Percentiles rank a stretch among this genome's conserved stretches.
Conservation (phyloP, 2,329 filamentous ascomycete species). For the Diaporthe batatas region DNA sequence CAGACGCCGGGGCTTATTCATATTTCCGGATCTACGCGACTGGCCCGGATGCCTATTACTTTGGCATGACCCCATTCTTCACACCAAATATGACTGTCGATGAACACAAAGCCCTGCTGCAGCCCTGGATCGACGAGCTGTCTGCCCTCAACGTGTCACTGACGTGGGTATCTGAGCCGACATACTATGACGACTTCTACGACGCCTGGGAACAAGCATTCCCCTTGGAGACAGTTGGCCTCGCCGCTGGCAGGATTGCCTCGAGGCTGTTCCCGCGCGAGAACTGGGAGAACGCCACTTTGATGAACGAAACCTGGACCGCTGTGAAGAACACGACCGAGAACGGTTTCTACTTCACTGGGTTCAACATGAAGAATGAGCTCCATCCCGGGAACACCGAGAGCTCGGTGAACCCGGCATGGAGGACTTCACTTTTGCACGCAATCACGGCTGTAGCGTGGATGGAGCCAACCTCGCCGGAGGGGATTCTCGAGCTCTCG, state of each 20-base stretch:
- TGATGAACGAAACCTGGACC: slow-evolving; percentile 50
- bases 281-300: slow-evolving; percentile 46
- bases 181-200: slow-evolving; percentile 48
- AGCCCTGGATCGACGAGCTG: slow-evolving; percentile 60
- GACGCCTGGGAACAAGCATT: slow-evolving; percentile 48
- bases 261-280: slow-evolving; percentile 50
- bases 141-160: slow-evolving; percentile 50
- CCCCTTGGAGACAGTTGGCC: slow-evolving; percentile 47
- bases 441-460: slow-evolving; percentile 50
- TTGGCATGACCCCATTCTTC: slow-evolving; percentile 42
- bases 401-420: slow-evolving; percentile 63
- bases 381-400: slow-evolving; percentile 42
- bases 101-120: slow-evolving; percentile 31
- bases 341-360: slow-evolving; percentile 35
- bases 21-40: slow-evolving; percentile 46
- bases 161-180: slow-evolving; percentile 43
- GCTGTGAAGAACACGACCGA: slow-evolving; percentile 41
- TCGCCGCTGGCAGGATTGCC: slow-evolving; percentile 45
- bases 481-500: slow-evolving; percentile 20
- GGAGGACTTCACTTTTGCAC: slow-evolving; percentile 58
- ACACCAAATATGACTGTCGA: slow-evolving; percentile 38
- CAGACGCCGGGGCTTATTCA: slow-evolving; percentile 65
- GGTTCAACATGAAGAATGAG: slow-evolving; percentile 27
- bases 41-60: slow-evolving; percentile 33
- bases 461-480: slow-evolving; percentile 15